Evolutionary conservation across 768 basidiomycete species (phyloP).

Genomic region (Serendipita vermifera): DNA sequence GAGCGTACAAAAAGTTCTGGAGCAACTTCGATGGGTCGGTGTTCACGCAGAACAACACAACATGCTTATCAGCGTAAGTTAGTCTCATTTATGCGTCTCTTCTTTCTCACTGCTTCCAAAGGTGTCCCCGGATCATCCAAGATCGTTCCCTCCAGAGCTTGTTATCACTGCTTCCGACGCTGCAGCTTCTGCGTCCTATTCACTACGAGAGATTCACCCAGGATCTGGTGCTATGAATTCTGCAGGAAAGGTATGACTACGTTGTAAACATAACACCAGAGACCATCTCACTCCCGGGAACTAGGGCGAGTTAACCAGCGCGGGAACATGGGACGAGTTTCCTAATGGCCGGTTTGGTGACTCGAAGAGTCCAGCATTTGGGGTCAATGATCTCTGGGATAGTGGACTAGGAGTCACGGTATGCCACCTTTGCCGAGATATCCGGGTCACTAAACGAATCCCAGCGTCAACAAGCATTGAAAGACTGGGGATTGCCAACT

Average conservation of each 20-base stretch:
- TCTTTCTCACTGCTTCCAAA: background rate
- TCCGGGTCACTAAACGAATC: background rate
- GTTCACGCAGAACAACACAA: constrained; percentile 34
- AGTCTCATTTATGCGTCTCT: background rate
- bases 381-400: constrained; percentile 66
- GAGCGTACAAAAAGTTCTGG: constrained; percentile 77
- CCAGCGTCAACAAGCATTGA: constrained; percentile 48
- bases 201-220: background rate
- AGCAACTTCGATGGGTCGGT: constrained; percentile 62
- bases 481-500: constrained; percentile 67
- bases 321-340: constrained; percentile 85
- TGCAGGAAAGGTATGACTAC: constrained; percentile 22
- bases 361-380: constrained; percentile 92
- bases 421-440: constrained; percentile 15
- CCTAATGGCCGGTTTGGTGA: constrained; percentile 98
- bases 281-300: constrained; percentile 43
- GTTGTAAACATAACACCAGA: constrained; percentile 31
- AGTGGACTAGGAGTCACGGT: constrained; percentile 45
- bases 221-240: background rate
- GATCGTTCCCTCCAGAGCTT: constrained; percentile 25
- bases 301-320: constrained; percentile 62
- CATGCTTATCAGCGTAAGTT: constrained; percentile 1
- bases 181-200: constrained; percentile 41
- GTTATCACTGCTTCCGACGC: constrained; percentile 55
- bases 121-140: background rate